Base-by-base conservation (phyloP, 331 rosid genomes). In the Rhamnella rubrinervis region DNA sequence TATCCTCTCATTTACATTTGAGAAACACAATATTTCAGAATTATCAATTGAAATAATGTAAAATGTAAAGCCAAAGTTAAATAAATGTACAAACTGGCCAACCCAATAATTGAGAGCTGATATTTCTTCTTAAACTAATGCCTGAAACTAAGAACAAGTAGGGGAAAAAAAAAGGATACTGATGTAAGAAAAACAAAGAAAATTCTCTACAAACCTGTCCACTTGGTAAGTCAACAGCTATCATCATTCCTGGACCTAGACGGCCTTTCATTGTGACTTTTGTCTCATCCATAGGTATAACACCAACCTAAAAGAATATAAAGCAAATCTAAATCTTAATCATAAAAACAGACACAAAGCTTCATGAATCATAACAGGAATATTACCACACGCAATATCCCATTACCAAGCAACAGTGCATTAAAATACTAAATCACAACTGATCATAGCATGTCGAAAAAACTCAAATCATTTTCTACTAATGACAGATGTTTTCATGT, bases 241-340 rank as follows among this genome's bases (percentile, higher is more conserved):
- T 91, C 98, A 93, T 93, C 98, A 93, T 93, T 84, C 98, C 98
- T 46, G 98, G 97, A 81, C 98, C 98, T 72, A 93, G 81, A 71
- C 97, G 92, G 66, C 98, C 98, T 87, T 93, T 93, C 91, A 81
- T 84, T 76, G 84, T 86, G 73, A 93, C 96, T 87, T 91, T 91
- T 44, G 97, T 91, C 59, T 93, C 98, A 57, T 93, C 97, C 84
- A 88, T 86, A 10, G 97, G 97, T 61, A 93, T 72, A 73, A 93
- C 98, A 59, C 97, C 98, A 77, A 93, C 98, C 98, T 93, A 71
- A 3, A 65, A 70, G 52, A 74, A 81, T 64, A 69, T 51, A 52
- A 31, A 50, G 51, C 49, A 69, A 41, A 28, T 25, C 59, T 53
- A 25, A 47, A 74, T 71, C 74, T 70, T 65, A 61, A 76, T 69